Percentiles rank a stretch among this genome's conserved stretches.
Conservation (phyloP, 805 yeast genomes). For the Maudiozyma saulgeensis region DNA sequence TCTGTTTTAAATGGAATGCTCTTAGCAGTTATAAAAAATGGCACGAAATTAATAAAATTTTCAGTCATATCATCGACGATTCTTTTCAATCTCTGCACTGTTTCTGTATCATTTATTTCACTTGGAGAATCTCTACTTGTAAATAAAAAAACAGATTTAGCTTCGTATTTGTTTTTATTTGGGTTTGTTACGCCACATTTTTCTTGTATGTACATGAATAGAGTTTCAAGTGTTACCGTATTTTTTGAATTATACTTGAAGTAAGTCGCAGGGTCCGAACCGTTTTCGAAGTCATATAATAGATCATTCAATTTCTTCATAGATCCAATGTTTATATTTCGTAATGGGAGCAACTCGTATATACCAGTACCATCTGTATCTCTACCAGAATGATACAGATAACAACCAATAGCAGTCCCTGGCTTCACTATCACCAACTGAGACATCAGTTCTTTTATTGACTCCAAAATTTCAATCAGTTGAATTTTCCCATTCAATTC, state of each 20-base stretch:
- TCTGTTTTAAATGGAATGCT: slow-evolving; percentile 34
- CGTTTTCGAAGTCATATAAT: slow-evolving; percentile 34
- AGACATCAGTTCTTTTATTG: slow-evolving; percentile 53
- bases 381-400: slow-evolving; percentile 42
- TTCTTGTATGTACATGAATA: slow-evolving; percentile 45
- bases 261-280: slow-evolving; percentile 20
- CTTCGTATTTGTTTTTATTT: slow-evolving; percentile 38
- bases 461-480: slow-evolving; percentile 42
- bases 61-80: slow-evolving; percentile 53
- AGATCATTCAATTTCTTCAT: slow-evolving; percentile 48
- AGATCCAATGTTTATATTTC: slow-evolving; percentile 44
- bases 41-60: slow-evolving; percentile 44
- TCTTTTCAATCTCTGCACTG: slow-evolving; percentile 42
- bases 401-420: slow-evolving; percentile 66
- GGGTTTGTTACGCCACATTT: slow-evolving; percentile 39
- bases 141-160: slow-evolving; percentile 55
- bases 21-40: slow-evolving; percentile 45
- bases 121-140: slow-evolving; percentile 70
- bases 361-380: slow-evolving; percentile 37
- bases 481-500: slow-evolving; percentile 33
- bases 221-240: slow-evolving; percentile 30
- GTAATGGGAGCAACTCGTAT: slow-evolving; percentile 40
- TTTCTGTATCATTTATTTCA: slow-evolving; percentile 30
- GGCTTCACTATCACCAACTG: slow-evolving; percentile 58
- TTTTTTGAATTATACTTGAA: slow-evolving; percentile 24